These are phyloP conservation scores for Rubia yunnanensis DNA, from an alignment of 257 asterid species.

Conservation along the genomic window DNA sequence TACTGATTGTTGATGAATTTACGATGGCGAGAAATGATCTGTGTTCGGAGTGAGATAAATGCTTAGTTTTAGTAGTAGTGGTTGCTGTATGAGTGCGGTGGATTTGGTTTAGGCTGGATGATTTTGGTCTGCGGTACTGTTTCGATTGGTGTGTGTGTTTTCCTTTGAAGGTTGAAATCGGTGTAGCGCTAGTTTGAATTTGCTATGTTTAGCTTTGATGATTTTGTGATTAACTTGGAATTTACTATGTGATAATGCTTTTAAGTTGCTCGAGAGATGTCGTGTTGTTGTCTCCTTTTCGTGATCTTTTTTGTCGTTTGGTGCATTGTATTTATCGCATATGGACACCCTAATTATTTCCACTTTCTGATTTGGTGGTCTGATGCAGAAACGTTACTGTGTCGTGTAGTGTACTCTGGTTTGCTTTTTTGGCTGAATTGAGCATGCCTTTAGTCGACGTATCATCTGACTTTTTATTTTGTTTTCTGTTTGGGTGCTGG, in stretches of 20 bases:
- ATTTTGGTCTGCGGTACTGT: background rate
- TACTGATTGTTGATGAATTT: background rate
- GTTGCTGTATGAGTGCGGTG: background rate
- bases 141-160: background rate
- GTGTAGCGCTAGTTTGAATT: background rate
- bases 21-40: too few species aligned
- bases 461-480: background rate
- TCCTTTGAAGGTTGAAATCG: background rate
- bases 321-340: background rate
- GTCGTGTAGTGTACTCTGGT: background rate
- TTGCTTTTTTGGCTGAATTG: background rate
- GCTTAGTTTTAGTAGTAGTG: background rate
- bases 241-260: too few species aligned
- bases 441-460: background rate
- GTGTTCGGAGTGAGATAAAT: background rate
- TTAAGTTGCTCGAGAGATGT: too few species aligned
- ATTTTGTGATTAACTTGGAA: background rate
- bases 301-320: background rate
- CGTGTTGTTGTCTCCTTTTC: background rate
- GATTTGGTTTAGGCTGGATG: background rate
- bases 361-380: background rate
- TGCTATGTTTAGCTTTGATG: background rate
- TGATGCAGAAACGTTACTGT: background rate
- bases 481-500: slow-evolving; percentile 4
- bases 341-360: background rate